Evolutionary conservation across 805 yeast genomes (phyloP), one percentile per base, ranked within the genome.

Genomic region (Saccharomyces mikatae): DNA sequence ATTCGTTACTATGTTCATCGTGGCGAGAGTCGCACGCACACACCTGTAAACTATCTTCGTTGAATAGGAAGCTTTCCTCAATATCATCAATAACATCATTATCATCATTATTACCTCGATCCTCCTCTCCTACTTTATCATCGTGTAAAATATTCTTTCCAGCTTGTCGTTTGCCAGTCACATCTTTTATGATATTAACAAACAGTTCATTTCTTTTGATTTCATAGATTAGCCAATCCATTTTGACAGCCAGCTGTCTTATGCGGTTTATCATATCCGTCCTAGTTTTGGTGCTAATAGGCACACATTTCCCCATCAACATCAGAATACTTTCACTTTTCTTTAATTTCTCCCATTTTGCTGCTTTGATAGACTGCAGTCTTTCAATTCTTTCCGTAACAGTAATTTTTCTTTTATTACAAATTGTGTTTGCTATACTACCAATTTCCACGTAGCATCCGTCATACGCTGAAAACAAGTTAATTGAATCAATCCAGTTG

Each of bases 161-260:
- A 24, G 53, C 53, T 27, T 41, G 49, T 11, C 49, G 14, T 21
- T 28, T 26, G 22, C 22, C 24, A 24, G 46, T 49, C 46, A 57
- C 49, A 31, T 57, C 56, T 41, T 51, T 54, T n/a, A 65, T 52
- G 22, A 78, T 66, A 41, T 67, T 68, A 14, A 70, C 58, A 62
- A 78, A 78, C 27, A 76, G 71, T 27, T 66, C 66, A 48, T 75
- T 72, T 49, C 80, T 73, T 53, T 77, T 74, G 13, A 76, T 67
- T 55, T 84, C 86, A 54, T 77, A 77, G 75, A 82, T 76, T 41
- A 78, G 66, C 81, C 83, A 79, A 56, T 82, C 84, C 48, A 83
- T 65, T 56, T 79, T 76, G 27, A 80, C 74, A n/a, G 77, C 74
- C 56, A 81, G 65, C 55, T 76, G 71, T 47, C 77, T 76, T 22